Evolutionary conservation across 2,329 filamentous ascomycete species (phyloP), one percentile per base, ranked within the genome.

Genomic region (Diaporthe aspalathi): DNA sequence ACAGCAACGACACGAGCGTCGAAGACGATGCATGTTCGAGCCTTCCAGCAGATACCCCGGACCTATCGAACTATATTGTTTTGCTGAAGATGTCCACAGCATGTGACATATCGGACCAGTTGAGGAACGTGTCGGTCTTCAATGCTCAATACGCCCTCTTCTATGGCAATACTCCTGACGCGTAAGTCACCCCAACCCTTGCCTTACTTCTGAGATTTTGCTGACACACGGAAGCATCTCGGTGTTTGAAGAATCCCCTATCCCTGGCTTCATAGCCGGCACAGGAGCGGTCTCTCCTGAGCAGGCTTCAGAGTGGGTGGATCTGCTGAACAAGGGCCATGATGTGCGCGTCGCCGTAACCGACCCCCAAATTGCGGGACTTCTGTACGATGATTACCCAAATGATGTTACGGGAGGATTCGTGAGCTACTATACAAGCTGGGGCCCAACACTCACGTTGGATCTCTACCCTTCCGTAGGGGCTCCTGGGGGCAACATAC

Each of bases 361-460:
- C 1, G 71, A 75, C 9, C 72, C 68, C 27, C 9, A 7, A 32
- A 9, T 22, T 3, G 56, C 71, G 20, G 45, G 16, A 1, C 9
- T n/a, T 16, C 38, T 50, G 2, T 45, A 38, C 16, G 22, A 32
- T 43, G 63, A 78, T n/a, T 67, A 74, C 22, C 43, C 69, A 35
- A 87, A 87, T 75, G 77, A 75, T 4, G 65, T 75, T 0, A 85
- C 83, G 0, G 87, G 85, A 2, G 88, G 88, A 16, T 85, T 83
- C 40, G 77, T 86, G 45, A 88, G 84, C 74, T 77, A 76, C 3
- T 89, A 81, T 76, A 88, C 85, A 40, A 86, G 84, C 6, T 91
- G 88, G 89, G 88, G 88, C 16, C 89, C 89, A 6, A 88, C 84
- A 1, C 90, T 84, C 78, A 87, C 90, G 74, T 81, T 87, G 74